These are phyloP conservation scores for Claviceps sp. DNA, from an alignment of 2,329 filamentous ascomycete genomes.

Conservation along the genomic window DNA sequence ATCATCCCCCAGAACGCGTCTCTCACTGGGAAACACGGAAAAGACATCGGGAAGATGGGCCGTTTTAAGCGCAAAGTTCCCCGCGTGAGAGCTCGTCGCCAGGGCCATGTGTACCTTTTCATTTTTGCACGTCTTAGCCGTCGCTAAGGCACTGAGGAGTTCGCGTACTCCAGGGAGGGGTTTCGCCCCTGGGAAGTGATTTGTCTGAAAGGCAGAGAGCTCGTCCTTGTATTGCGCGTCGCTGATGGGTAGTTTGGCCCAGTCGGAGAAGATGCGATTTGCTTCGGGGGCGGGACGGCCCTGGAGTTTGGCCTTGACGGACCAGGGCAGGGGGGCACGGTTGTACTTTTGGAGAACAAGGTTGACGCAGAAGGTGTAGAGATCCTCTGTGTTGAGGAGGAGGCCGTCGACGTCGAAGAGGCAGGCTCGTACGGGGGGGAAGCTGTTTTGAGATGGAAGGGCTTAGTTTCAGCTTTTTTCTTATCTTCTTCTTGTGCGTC, in stretches of 20 bases:
- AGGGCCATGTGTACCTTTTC: conserved; percentile 63
- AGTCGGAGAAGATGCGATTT: conserved; percentile 50
- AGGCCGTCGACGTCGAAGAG: conserved; percentile 99
- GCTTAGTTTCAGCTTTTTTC: background rate
- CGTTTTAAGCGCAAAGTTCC: conserved; percentile 70
- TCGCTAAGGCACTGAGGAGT: conserved; percentile 42
- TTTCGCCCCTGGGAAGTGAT: conserved; percentile 60
- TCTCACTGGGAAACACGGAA: conserved; percentile 51
- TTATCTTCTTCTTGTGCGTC: background rate
- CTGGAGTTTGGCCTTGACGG: conserved; percentile 76
- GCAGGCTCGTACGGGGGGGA: conserved; percentile 74
- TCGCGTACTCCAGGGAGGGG: conserved; percentile 66
- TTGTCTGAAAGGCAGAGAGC: conserved; percentile 49
- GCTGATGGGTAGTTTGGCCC: conserved; percentile 74
- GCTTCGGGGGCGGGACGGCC: conserved; percentile 42
- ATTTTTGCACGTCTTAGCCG: conserved; percentile 16
- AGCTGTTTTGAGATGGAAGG: conserved; percentile 30
- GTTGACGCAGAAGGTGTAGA: conserved; percentile 77
- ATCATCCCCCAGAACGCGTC: conserved; percentile 79
- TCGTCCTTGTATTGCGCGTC: conserved; percentile 50
- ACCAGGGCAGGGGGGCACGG: conserved; percentile 72
- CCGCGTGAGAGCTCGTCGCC: conserved; percentile 62
- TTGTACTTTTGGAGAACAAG: conserved; percentile 63
- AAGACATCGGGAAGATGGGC: conserved; percentile 44
- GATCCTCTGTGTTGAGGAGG: conserved; percentile 83